Conservation (phyloP, 1,139 yeast genomes). For the Pichia sp. region DNA sequence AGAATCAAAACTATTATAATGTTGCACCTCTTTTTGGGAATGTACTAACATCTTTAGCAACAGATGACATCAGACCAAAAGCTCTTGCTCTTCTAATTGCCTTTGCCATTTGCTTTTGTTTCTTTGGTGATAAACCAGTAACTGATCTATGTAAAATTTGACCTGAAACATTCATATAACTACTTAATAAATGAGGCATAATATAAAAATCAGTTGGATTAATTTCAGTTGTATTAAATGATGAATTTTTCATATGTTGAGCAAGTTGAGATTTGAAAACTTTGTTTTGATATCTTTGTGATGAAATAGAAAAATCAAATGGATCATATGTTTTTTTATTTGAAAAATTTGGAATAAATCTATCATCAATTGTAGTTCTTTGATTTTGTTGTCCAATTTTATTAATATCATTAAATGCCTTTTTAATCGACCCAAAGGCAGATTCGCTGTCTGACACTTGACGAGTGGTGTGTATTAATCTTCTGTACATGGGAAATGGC, state of each 20-base stretch:
- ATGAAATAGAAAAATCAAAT: conserved; percentile 62
- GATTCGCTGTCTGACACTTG: background rate
- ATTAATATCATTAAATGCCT: conserved; percentile 8
- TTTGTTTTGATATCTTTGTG: conserved; percentile 36
- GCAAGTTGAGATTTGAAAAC: conserved; percentile 19
- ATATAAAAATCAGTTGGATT: conserved; percentile 62
- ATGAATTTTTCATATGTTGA: conserved; percentile 19
- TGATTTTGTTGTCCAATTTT: conserved; percentile 3
- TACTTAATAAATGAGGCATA: conserved; percentile 57
- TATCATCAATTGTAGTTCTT: conserved; percentile 24
- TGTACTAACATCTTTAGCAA: conserved; percentile 47
- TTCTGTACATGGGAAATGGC: background rate
- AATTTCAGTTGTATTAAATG: conserved; percentile 49
- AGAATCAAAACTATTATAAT: conserved; percentile 12
- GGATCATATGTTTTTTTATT: conserved; percentile 56
- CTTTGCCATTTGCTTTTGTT: conserved; percentile 58
- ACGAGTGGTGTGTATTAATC: conserved; percentile 5
- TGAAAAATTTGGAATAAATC: conserved; percentile 32
- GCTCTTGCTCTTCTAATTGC: conserved; percentile 68
- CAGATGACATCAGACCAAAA: conserved; percentile 58
- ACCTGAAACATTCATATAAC: conserved; percentile 56
- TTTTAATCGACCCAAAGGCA: conserved; percentile 4
- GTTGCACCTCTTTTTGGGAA: conserved; percentile 33
- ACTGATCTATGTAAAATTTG: conserved; percentile 59
- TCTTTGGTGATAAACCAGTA: conserved; percentile 57